phyloP scores from a whole-genome alignment of 768 basidiomycete genomes.

The Lenzites betulinus region DNA sequence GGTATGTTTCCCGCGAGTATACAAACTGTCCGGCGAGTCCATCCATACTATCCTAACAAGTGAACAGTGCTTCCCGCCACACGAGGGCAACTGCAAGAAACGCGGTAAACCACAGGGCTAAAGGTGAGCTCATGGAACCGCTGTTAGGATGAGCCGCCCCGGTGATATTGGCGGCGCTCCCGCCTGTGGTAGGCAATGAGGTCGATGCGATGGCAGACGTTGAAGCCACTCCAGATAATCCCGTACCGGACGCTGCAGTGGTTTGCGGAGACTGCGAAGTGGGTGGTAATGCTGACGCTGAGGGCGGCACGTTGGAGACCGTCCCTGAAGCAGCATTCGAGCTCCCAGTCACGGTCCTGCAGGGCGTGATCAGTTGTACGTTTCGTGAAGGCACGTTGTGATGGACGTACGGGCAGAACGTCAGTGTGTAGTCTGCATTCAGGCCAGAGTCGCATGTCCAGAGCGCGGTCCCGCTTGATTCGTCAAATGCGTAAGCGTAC shows the following conservation, averaged over 20 bases:
- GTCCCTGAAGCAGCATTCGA: neutral
- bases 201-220: neutral
- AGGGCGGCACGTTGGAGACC: neutral
- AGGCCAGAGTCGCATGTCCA: slow-evolving; percentile 48
- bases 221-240: neutral
- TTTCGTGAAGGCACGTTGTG: neutral
- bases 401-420: slow-evolving; percentile 32
- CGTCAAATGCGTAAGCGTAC: slow-evolving; percentile 29
- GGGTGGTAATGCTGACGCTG: neutral
- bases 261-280: neutral
- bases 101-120: no score
- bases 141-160: neutral
- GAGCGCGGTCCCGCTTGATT: slow-evolving; percentile 46
- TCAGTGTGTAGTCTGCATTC: slow-evolving; percentile 32
- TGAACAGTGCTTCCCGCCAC: no score
- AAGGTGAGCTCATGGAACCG: neutral
- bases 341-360: neutral
- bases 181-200: neutral
- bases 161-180: neutral
- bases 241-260: neutral
- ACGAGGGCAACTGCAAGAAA: no score
- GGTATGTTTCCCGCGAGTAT: no score
- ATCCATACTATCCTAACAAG: no score
- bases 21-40: no score
- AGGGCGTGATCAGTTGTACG: neutral